Evolutionary conservation across 169 alveolate genomes (phyloP).

Genomic region (Eimeria acervulina): DNA sequence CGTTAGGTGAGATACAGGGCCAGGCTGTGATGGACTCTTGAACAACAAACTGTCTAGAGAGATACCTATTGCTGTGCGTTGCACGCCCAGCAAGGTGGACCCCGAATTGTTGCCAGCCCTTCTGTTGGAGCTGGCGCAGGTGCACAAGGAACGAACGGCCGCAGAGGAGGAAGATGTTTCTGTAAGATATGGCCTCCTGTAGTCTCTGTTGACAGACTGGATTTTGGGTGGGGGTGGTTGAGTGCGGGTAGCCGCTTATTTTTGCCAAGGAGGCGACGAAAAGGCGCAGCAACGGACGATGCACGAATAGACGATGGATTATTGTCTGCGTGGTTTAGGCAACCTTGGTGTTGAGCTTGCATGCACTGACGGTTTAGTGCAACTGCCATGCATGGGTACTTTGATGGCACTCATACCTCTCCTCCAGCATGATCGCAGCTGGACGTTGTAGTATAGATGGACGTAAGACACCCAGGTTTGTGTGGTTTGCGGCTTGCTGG

Average conservation of each 20-base stretch:
- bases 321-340: background rate
- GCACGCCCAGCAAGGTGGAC: conserved; percentile 30
- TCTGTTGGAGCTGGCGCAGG: conserved; percentile 56
- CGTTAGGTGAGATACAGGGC: background rate
- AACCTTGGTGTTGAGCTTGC: background rate
- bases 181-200: conserved; percentile 13
- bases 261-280: background rate
- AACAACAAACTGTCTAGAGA: background rate
- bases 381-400: background rate
- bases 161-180: conserved; percentile 8
- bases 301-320: background rate
- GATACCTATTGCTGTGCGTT: conserved; percentile 4
- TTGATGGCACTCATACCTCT: background rate
- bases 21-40: background rate
- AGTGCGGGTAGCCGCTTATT: background rate
- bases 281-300: background rate
- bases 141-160: conserved; percentile 45
- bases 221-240: background rate
- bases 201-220: background rate
- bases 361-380: background rate
- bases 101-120: conserved; percentile 73
- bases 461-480: background rate
- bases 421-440: background rate
- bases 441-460: background rate
- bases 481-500: background rate